A percentile compares a stretch with the other conserved stretches of the same genome.
Conservation (phyloP, 257 asterid species). For the Catharanthus roseus region DNA sequence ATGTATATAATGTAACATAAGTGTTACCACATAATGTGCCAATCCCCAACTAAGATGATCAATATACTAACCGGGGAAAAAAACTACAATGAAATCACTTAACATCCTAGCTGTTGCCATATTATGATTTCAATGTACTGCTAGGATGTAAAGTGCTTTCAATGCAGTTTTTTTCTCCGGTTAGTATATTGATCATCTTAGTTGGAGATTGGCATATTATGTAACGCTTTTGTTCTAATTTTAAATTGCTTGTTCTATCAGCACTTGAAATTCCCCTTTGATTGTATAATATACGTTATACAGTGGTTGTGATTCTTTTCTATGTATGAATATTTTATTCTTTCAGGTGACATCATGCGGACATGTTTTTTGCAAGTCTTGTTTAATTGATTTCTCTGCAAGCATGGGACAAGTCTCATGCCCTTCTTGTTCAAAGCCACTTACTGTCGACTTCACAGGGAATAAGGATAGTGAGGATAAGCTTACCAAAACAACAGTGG, state of each 20-base stretch:
- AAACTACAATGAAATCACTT: too few species aligned
- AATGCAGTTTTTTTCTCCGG: not conserved
- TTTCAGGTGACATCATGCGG: slow-evolving; percentile 74
- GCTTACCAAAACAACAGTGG: slow-evolving; percentile 44
- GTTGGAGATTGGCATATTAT: not conserved
- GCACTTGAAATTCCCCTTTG: not conserved
- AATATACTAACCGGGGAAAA: too few species aligned
- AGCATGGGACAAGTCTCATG: slow-evolving; percentile 65
- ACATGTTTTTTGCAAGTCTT: slow-evolving; percentile 81
- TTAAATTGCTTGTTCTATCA: not conserved
- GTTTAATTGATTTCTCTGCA: slow-evolving; percentile 69
- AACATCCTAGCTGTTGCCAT: too few species aligned
- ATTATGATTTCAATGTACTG: too few species aligned
- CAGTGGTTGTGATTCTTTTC: not conserved
- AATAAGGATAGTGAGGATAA: slow-evolving; percentile 43
- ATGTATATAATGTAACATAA: too few species aligned
- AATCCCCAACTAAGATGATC: too few species aligned
- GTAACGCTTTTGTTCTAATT: not conserved
- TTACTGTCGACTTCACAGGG: slow-evolving; percentile 75
- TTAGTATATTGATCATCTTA: not conserved
- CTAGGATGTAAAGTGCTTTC: not conserved
- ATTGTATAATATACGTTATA: not conserved
- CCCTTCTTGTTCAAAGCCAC: slow-evolving; percentile 87
- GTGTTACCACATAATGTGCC: too few species aligned
- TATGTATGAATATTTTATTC: not conserved